Base-by-base conservation (phyloP, 257 asterid genomes). In the Nicotiana benthamiana region DNA sequence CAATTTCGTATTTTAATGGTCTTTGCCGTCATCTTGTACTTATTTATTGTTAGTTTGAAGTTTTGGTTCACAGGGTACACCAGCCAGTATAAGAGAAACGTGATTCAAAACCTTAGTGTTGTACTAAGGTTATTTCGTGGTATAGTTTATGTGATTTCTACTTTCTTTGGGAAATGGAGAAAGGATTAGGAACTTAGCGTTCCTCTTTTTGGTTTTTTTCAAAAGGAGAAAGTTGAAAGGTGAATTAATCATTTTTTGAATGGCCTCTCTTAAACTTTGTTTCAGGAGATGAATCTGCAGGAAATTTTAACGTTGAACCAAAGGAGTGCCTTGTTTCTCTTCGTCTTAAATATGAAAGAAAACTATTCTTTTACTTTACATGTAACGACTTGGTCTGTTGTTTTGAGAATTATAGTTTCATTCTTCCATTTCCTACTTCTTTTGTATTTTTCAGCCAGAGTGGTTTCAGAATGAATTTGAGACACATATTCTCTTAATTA, bases 51-150 rank as follows among this genome's bases (percentile, higher is more conserved):
- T 63, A 13, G 72, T 46, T 63, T 64, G 52, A 32, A 64, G 40
- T 48, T 64, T 60, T 79, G 82, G n/a, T 79, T 64, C 24, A 46
- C 40, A 53, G 78, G 77, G 40, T 72, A 46, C 60, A 46, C 20
- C 56, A 68, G 40, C 77, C 40, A 46, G 60, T 48, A 22, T 24
- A 24, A 72, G 60, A 59, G 20, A 72, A 46, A 46, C 40, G 1
- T 48, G 10, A 46, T 8, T 70, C 48, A 46, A 22, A 40, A 72
- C 12, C 15, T 24, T 72, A 46, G 78, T 48, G 20, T 22, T 46
- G 61, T 24, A 11, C 61, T 15, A 30, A 4, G 60, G 17, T 72
- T 48, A 24, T 72, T 72, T 48, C 9, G 20, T n/a, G 77, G 2
- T 68, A 10, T 28, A 68, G 32, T 68, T 18, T 56, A 22, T 46